Conservation (phyloP, 192 early-diverging fungal genomes). For the Gonapodya sp. region DNA sequence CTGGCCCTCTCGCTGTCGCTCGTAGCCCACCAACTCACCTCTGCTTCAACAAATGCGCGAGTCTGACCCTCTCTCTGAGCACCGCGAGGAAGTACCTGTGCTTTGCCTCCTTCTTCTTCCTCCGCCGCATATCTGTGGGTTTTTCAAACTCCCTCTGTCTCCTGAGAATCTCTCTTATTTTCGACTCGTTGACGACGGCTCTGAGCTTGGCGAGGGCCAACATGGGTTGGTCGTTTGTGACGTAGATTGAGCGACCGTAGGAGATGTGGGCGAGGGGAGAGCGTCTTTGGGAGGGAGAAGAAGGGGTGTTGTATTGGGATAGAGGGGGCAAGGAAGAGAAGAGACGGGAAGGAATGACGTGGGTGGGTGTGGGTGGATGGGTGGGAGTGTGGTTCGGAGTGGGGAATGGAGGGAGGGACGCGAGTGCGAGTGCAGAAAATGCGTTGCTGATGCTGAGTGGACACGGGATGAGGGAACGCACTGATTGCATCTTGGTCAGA, state of each 20-base stretch:
- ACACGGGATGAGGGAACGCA: no score
- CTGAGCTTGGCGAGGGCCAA: background rate
- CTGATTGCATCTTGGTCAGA: no score
- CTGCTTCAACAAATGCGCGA: background rate
- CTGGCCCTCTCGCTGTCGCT: background rate
- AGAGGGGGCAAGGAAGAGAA: background rate
- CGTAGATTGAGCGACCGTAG: background rate
- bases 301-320: background rate
- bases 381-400: background rate
- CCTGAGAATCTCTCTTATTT: background rate
- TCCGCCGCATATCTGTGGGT: background rate
- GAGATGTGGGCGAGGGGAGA: background rate
- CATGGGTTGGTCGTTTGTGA: background rate
- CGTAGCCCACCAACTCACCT: background rate
- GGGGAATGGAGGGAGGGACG: background rate
- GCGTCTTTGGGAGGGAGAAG: background rate
- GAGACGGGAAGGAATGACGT: background rate
- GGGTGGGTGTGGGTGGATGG: background rate
- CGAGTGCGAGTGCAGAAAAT: background rate
- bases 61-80: background rate
- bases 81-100: slow-evolving; percentile 1
- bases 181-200: background rate
- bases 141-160: slow-evolving; percentile 1
- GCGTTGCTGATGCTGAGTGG: no score
- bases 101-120: slow-evolving; percentile 5